Conservation (phyloP, 805 yeast genomes). For the Ogataea angusta region DNA sequence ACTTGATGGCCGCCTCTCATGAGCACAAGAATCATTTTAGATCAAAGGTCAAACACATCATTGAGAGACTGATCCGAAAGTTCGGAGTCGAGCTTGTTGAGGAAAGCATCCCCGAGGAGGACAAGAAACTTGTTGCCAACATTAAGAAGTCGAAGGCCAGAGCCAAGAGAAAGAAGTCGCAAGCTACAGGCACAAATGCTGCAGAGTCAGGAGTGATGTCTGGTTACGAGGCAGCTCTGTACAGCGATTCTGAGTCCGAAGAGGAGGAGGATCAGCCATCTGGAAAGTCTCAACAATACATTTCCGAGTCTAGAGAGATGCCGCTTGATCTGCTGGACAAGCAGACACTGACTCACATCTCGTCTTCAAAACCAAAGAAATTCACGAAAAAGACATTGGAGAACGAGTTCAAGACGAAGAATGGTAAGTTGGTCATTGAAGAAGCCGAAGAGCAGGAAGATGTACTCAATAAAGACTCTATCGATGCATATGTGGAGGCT, state of each 20-base stretch:
- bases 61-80: conserved; percentile 86
- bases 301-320: conserved; percentile 64
- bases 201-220: conserved; percentile 53
- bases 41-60: conserved; percentile 85
- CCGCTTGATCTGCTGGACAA: conserved; percentile 90
- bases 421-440: conserved; percentile 72
- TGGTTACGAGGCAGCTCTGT: conserved; percentile 89
- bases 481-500: conserved; percentile 92
- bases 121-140: conserved; percentile 74
- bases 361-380: conserved; percentile 79
- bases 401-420: conserved; percentile 47
- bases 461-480: conserved; percentile 49
- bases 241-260: conserved; percentile 61
- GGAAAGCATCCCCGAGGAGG: conserved; percentile 84
- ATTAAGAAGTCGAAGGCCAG: conserved; percentile 84
- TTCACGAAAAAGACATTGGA: conserved; percentile 41
- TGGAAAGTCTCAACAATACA: conserved; percentile 51
- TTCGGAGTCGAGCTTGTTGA: conserved; percentile 89
- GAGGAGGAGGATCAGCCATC: conserved; percentile 37
- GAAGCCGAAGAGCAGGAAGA: conserved; percentile 46
- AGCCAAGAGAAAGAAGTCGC: conserved; percentile 67
- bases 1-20: conserved; percentile 87
- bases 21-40: conserved; percentile 96
- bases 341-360: conserved; percentile 79
- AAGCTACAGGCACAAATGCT: conserved; percentile 24